phyloP scores from a whole-genome alignment of 208 protist genomes.

The Wallacemonas sp. region DNA sequence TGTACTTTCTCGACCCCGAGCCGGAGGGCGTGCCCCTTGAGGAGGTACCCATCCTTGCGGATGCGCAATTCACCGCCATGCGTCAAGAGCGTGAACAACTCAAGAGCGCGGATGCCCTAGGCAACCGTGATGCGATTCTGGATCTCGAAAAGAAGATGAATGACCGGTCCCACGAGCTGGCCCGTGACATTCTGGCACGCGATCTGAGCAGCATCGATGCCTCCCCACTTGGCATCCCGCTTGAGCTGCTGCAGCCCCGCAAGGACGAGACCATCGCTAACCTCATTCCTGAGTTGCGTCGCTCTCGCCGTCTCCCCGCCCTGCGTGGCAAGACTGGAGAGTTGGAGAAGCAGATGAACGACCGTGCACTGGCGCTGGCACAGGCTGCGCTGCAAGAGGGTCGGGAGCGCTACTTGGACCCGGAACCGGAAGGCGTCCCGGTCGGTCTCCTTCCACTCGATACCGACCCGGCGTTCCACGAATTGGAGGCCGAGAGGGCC shows the following conservation, averaged over 20 bases:
- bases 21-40: slow-evolving; percentile 45
- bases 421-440: slow-evolving; percentile 55
- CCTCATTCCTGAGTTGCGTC: slow-evolving; percentile 51
- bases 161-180: slow-evolving; percentile 35
- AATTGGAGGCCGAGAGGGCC: slow-evolving; percentile 49
- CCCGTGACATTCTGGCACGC: slow-evolving; percentile 33
- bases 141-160: slow-evolving; percentile 67
- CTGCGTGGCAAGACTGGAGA: slow-evolving; percentile 34
- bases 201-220: slow-evolving; percentile 64
- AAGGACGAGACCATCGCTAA: slow-evolving; percentile 40
- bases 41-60: slow-evolving; percentile 35
- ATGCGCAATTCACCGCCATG: slow-evolving; percentile 53
- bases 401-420: slow-evolving; percentile 55
- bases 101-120: slow-evolving; percentile 39
- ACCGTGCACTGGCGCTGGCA: slow-evolving; percentile 45
- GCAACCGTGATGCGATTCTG: slow-evolving; percentile 52
- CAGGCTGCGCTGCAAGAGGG: slow-evolving; percentile 45
- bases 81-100: slow-evolving; percentile 45
- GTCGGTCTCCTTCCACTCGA: slow-evolving; percentile 49
- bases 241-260: slow-evolving; percentile 58
- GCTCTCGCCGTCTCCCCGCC: slow-evolving; percentile 23
- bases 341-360: slow-evolving; percentile 43
- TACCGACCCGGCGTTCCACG: slow-evolving; percentile 53
- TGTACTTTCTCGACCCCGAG: slow-evolving; percentile 71
- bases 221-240: slow-evolving; percentile 58